Evolutionary conservation across 2,329 filamentous ascomycete species (phyloP).

Genomic region (Colletotrichum gigasporum): DNA sequence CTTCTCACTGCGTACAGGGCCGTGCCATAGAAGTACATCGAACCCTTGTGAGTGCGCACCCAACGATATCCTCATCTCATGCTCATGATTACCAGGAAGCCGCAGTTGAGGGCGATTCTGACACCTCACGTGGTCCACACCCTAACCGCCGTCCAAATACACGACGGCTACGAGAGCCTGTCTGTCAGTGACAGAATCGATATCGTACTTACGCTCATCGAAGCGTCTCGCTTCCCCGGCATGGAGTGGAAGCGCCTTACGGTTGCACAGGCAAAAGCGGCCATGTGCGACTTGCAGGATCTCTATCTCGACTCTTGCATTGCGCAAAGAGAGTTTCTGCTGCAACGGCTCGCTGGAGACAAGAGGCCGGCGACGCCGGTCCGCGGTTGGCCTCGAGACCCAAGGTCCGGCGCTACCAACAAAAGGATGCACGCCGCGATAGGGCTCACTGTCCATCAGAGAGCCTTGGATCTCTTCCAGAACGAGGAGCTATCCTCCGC

Average conservation of each 20-base stretch:
- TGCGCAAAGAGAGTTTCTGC: not conserved
- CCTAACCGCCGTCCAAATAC: not conserved
- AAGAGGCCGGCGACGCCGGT: not conserved
- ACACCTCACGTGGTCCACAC: not conserved
- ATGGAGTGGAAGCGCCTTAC: not conserved
- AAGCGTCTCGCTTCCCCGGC: not conserved
- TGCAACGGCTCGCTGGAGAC: not conserved
- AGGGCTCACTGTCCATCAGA: not conserved
- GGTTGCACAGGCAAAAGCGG: not conserved
- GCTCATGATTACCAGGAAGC: not conserved
- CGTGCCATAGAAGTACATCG: not conserved
- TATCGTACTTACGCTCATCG: not conserved
- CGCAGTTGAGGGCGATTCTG: not conserved
- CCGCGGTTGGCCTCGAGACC: not conserved
- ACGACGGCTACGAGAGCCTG: not conserved
- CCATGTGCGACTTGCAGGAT: not conserved
- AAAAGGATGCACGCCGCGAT: not conserved
- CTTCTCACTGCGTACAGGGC: not conserved
- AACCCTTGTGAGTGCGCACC: not conserved
- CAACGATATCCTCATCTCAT: not conserved
- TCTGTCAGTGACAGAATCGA: not conserved
- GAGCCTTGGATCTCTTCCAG: not conserved
- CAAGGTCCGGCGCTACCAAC: not conserved
- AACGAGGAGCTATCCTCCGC: not conserved
- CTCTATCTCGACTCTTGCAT: not conserved